phyloP scores from a whole-genome alignment of 345 rosid genomes.

The Schrenkiella parvula region DNA sequence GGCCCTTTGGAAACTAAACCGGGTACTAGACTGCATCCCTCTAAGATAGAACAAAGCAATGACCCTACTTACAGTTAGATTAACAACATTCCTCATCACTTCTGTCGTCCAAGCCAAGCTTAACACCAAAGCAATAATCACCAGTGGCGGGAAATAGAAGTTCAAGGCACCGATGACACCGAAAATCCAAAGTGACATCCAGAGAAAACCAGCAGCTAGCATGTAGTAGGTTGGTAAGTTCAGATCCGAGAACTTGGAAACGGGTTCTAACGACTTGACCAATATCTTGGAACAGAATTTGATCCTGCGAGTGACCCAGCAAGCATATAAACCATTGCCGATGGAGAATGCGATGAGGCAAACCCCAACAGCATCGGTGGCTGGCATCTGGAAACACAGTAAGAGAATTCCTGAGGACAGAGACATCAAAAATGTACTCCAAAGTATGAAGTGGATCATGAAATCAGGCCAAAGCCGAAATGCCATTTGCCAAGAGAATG shows the following conservation, averaged over 20 bases:
- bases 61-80: conserved; percentile 74
- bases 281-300: conserved; percentile 59
- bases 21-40: conserved; percentile 86
- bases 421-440: conserved; percentile 71
- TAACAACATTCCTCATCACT: conserved; percentile 92
- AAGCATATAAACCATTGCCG: conserved; percentile 84
- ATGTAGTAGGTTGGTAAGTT: conserved; percentile 76
- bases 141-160: conserved; percentile 51
- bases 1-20: conserved; percentile 89
- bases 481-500: conserved; percentile 85
- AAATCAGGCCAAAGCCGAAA: conserved; percentile 66
- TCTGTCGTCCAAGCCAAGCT: conserved; percentile 87
- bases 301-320: conserved; percentile 72
- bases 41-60: conserved; percentile 74
- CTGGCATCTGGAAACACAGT: conserved; percentile 80
- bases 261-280: conserved; percentile 63
- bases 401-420: conserved; percentile 85
- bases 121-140: conserved; percentile 46
- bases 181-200: conserved; percentile 97
- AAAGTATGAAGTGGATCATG: conserved; percentile 85
- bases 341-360: conserved; percentile 75
- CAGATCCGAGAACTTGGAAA: conserved; percentile 66
- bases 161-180: conserved; percentile 88
- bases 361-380: conserved; percentile 84
- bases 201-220: conserved; percentile 82